phyloP scores from a whole-genome alignment of 192 early-diverging fungal species.

The Rhizophlyctis rosea region DNA sequence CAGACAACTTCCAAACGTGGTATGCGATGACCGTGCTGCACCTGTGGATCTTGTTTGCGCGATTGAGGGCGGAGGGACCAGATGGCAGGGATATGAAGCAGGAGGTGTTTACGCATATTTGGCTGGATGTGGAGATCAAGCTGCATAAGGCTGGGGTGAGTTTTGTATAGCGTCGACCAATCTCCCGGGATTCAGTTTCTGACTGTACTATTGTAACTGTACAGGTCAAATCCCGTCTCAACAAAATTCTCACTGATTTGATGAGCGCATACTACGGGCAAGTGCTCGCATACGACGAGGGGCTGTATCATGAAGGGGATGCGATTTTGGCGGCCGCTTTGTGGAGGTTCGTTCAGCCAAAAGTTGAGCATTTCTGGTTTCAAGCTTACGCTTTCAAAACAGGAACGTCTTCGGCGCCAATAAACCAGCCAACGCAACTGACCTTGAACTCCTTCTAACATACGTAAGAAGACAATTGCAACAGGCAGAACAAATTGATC shows the following conservation, averaged over 20 bases:
- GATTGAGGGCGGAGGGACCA: constrained; percentile 42
- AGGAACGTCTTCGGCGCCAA: constrained; percentile 13
- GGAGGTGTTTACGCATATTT: constrained; percentile 82
- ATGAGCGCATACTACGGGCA: constrained; percentile 83
- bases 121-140: constrained; percentile 82
- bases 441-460: constrained; percentile 21
- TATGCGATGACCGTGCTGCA: constrained; percentile 86
- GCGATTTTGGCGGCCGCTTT: constrained; percentile 85
- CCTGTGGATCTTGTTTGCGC: constrained; percentile 91
- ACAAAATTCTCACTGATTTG: constrained; percentile 76
- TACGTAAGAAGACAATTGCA: constrained; percentile 33
- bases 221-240: constrained; percentile 57
- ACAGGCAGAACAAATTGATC: constrained; percentile 24
- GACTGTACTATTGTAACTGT: background rate
- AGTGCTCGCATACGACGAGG: constrained; percentile 89
- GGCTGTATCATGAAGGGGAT: constrained; percentile 73
- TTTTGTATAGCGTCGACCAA: too few relatives aligned
- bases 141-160: constrained; percentile 78
- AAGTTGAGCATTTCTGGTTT: background rate
- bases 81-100: constrained; percentile 78
- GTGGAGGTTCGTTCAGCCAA: constrained; percentile 55
- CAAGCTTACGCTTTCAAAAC: background rate
- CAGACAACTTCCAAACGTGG: constrained; percentile 94
- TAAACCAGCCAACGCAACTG: constrained; percentile 13
- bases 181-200: background rate